Evolutionary conservation across 2,329 filamentous ascomycete genomes (phyloP), one percentile per base, ranked within the genome.

Genomic region (Fusarium drepaniforme): DNA sequence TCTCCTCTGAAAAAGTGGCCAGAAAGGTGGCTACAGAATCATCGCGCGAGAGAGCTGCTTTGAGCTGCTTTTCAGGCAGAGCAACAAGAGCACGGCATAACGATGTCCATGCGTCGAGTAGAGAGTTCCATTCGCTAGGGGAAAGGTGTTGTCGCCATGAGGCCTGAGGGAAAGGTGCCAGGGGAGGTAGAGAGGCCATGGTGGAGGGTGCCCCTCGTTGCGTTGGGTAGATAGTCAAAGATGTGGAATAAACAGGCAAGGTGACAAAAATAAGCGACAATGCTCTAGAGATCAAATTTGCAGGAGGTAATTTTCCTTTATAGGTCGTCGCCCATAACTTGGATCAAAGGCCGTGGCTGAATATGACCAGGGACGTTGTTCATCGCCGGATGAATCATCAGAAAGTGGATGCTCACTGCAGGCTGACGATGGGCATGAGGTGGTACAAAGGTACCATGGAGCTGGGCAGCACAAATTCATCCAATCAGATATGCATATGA

Each of bases 131-230:
- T 83, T 98, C 94, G 61, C 88, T 84, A 5, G 91, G 84, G 44
- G 88, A 86, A 70, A 98, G 89, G 75, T 89, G 89, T 75, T 89
- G 88, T 79, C 91, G 91, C 85, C 95, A 91, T 66, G 86, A 85
- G 38, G 89, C 85, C 71, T 92, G 89, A 21, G 96, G 96, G 78
- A 97, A 95, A 23, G 93, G 90, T 67, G 93, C 95, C 83, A 98
- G 88, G 38, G 92, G 88, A 49, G 95, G 95, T 59, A 96, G 84
- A 64, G 84, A 80, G 77, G 83, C 78, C 85, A 87, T 87, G 60
- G 59, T 65, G 58, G 42, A 51, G 53, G 33, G 61, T 67, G 18
- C 40, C 25, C 61, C 64, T 57, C 25, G 30, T 56, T 53, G 11
- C 23, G 28, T 53, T 56, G 7, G 8, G 51, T 56, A 15, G 25